Evolutionary conservation across 2,329 filamentous ascomycete genomes (phyloP), one percentile per base, ranked within the genome.

Genomic region (Phialophora expanda): DNA sequence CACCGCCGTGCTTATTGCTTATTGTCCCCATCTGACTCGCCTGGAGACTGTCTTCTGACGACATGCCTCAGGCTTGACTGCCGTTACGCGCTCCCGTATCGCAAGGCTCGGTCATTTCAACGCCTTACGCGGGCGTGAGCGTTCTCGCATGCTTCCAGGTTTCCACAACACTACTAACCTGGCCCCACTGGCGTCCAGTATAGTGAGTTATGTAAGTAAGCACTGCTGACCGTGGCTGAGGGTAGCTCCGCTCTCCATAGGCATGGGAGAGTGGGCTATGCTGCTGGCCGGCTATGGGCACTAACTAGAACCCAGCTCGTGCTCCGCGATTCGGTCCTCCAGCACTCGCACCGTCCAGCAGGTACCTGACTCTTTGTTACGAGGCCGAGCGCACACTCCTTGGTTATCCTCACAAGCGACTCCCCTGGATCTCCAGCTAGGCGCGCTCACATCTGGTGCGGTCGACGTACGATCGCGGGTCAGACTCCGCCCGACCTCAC

Each of bases 141-240:
- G 24, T 46, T 57, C 56, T 41, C n/a, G 53, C 54, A 26, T 32
- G 32, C 53, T 50, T 26, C 22, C 58, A 57, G 28, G 58, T 59
- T 62, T 46, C 60, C 63, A 61, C 56, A 61, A n/a, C 50, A 62
- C 60, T 55, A 62, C 50, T 56, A 26, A 44, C 32, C 24, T 62
- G 60, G 63, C 67, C 64, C 67, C 64, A 66, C 64, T 34, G 58
- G 50, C 24, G 50, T 55, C 38, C 58, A 56, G 14, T 62, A 22
- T 62, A 50, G 38, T 48, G 60, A 44, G 57, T 66, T 62, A 62
- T 65, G 67, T 66, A 69, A 69, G 67, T 69, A 64, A 66, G 64
- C 66, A 65, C 28, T 66, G 67, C 64, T 69, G 57, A 66, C 67
- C 55, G 67, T 69, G 67, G 67, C 67, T 69, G 67, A 64, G 56